Evolutionary conservation across 139 green algal species (phyloP), one percentile per base, ranked within the genome.

Genomic region (Micractinium conductrix): DNA sequence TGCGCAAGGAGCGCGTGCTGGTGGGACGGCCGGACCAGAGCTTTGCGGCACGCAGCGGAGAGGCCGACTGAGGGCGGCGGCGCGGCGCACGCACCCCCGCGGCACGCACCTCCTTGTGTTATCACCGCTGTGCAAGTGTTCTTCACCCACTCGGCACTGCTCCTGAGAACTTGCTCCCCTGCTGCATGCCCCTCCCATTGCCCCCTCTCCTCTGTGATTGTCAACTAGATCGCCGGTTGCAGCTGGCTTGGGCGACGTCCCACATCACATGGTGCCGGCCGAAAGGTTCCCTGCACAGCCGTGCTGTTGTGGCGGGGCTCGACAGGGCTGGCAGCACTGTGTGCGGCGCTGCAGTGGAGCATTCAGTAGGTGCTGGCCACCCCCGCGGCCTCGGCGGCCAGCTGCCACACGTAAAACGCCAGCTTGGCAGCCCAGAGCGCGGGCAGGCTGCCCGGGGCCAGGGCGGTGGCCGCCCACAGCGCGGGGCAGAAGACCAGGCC

Each of bases 1-100:
- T 96, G 33, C 92, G 50, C 1, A 91, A 92, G 78, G 93, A 96
- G 88, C 72, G 88, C n/a, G 92, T 91, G 33, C 76, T 93, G 48
- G 84, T 95, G 76, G 93, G 84, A 28, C 76, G 83, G 43, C 93
- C 93, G 21, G 74, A 69, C 42, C 12, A 74, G 14, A 90, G 87
- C 45, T 71, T 37, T 5, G 89, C 89, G 21, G 88, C 84, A 33
- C 55, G 73, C 17, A 62, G 58, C 4, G 79, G 69, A 12, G 70
- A 82, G 19, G 6, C 33, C 1, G n/a, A 79, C 26, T 80, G 48
- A 87, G 22, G 35, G 16, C 26, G 35, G 28, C 50, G 38, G 26
- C 60, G 60, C 35, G 24, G 10, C 26, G 28, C 2, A 14, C 14
- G 60, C 60, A 69, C 4, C 26, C 10, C 26, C 37, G 26, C 60